phyloP scores from a whole-genome alignment of 305 asterid genomes.

The Fraxinus greggii region DNA sequence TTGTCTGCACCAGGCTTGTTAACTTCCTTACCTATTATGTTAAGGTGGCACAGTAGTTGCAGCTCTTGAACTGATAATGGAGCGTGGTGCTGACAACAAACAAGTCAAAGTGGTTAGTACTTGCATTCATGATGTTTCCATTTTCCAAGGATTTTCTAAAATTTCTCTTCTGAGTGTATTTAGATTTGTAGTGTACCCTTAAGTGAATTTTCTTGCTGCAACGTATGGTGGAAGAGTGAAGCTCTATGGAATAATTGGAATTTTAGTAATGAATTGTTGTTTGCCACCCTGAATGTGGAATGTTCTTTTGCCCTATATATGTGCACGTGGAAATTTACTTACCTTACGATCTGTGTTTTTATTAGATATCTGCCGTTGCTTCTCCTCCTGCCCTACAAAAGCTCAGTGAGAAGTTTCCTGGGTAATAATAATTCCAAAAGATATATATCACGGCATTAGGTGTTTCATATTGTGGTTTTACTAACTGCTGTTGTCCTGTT shows the following conservation, averaged over 20 bases:
- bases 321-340: constrained; percentile 14
- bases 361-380: constrained; percentile 85
- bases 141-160: neutral
- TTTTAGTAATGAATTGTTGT: neutral
- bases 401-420: constrained; percentile 81
- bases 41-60: constrained; percentile 91
- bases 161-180: neutral
- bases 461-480: neutral
- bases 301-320: neutral
- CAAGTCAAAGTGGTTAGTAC: constrained; percentile 85
- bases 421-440: constrained; percentile 46
- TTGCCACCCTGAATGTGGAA: neutral
- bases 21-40: constrained; percentile 6
- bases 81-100: constrained; percentile 71
- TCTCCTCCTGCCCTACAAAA: constrained; percentile 96
- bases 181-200: neutral
- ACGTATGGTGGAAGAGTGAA: neutral
- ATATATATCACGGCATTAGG: neutral
- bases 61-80: constrained; percentile 74
- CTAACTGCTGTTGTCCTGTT: constrained; percentile 18
- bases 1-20: constrained; percentile 10
- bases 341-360: constrained; percentile 9
- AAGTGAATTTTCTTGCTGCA: neutral
- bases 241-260: neutral
- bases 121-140: neutral